Conservation (phyloP, 306 rosid genomes). For the Datisca glomerata region DNA sequence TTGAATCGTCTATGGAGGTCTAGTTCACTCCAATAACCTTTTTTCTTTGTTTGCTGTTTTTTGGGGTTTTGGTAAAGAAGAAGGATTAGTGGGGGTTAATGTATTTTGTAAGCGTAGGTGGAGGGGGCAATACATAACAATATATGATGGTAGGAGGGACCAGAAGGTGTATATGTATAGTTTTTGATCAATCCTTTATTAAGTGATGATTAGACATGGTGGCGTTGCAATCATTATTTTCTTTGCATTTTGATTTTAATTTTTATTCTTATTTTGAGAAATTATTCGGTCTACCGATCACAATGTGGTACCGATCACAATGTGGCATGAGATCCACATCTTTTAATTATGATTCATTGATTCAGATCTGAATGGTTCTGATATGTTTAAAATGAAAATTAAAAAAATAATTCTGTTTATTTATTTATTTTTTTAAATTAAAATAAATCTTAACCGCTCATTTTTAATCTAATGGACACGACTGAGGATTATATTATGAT, state of each 20-base stretch:
- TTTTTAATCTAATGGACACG: too few relatives aligned
- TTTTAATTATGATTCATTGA: not conserved
- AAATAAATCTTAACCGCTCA: too few relatives aligned
- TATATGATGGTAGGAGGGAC: constrained; percentile 9
- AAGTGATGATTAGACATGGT: constrained; percentile 10
- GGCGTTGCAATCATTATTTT: constrained; percentile 13
- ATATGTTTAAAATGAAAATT: too few relatives aligned
- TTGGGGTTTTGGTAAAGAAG: not conserved
- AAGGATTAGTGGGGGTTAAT: constrained; percentile 13
- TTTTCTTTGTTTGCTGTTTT: constrained; percentile 1
- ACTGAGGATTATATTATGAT: too few relatives aligned
- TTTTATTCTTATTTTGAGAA: constrained; percentile 8
- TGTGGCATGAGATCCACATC: constrained; percentile 4
- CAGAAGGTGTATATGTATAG: constrained; percentile 12
- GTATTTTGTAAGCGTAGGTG: constrained; percentile 14
- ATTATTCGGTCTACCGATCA: too few relatives aligned
- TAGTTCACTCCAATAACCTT: too few relatives aligned
- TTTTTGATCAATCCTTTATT: constrained; percentile 14
- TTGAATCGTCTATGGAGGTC: too few relatives aligned
- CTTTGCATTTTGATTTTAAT: constrained; percentile 11
- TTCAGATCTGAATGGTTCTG: not conserved
- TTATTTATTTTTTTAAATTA: too few relatives aligned
- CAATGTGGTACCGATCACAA: constrained; percentile 3
- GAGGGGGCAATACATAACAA: constrained; percentile 12
- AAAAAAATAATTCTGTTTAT: too few relatives aligned